phyloP scores from a whole-genome alignment of 176 grass and related monocot species.

The Ensete glaucum region DNA sequence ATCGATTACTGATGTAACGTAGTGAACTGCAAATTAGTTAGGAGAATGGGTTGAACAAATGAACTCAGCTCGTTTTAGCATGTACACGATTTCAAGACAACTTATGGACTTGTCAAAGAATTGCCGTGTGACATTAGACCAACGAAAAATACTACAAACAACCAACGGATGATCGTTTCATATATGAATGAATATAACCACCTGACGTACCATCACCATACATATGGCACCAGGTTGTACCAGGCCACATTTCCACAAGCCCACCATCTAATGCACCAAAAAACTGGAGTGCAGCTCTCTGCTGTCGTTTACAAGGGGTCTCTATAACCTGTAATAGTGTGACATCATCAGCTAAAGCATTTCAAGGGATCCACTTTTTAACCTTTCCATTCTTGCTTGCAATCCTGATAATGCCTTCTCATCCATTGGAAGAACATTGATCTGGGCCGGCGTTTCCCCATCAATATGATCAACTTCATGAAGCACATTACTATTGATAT shows the following conservation, averaged over 20 bases:
- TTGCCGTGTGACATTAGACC: not conserved
- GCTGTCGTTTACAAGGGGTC: constrained; percentile 66
- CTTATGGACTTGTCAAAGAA: not conserved
- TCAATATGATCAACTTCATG: constrained; percentile 30
- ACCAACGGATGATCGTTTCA: not conserved
- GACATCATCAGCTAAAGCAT: constrained; percentile 43
- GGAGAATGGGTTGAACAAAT: too few relatives aligned
- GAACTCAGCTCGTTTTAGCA: too few relatives aligned
- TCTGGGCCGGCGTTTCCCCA: constrained; percentile 42
- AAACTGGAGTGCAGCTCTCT: not conserved
- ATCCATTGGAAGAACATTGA: constrained; percentile 75
- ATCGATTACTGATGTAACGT: too few relatives aligned
- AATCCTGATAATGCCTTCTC: constrained; percentile 85
- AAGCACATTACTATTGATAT: constrained; percentile 40
- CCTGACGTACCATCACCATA: not conserved
- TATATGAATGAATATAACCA: not conserved
- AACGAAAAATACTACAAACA: not conserved
- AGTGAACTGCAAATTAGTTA: too few relatives aligned
- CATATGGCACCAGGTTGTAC: not conserved
- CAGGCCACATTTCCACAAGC: not conserved
- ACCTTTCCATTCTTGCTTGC: constrained; percentile 90
- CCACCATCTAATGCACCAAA: not conserved
- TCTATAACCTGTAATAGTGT: constrained; percentile 34
- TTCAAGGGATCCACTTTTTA: constrained; percentile 88
- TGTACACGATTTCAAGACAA: too few relatives aligned